A percentile compares a stretch with the other conserved stretches of the same genome.
Evolutionary conservation across 495 filamentous ascomycete genomes (phyloP).

Genomic region (Trichocladium antarcticum): DNA sequence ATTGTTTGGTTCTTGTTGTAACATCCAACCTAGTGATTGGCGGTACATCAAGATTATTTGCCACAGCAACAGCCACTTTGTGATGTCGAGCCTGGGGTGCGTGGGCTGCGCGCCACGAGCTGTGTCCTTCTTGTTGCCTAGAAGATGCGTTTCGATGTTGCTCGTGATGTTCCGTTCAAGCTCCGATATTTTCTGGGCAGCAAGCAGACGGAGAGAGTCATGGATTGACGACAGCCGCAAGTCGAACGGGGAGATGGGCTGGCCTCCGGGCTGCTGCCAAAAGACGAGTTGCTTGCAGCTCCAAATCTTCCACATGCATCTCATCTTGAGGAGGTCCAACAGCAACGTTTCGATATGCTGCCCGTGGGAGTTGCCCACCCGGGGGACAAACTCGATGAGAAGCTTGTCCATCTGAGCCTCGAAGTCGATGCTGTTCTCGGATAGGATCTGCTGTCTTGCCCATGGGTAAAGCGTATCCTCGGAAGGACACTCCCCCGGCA

Average conservation of each 20-base stretch:
- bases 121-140: not conserved
- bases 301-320: constrained; percentile 20
- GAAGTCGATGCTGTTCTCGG: constrained; percentile 4
- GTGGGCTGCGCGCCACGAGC: not conserved
- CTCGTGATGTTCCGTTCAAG: constrained; percentile 13
- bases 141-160: constrained; percentile 8
- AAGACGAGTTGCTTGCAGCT: constrained; percentile 13
- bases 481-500: not conserved
- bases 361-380: not conserved
- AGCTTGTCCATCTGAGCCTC: constrained; percentile 14
- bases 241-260: not conserved
- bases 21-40: constrained; percentile 8
- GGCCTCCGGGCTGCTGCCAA: not conserved
- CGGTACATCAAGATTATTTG: constrained; percentile 22
- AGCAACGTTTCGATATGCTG: constrained; percentile 1
- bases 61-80: constrained; percentile 19
- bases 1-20: constrained; percentile 6
- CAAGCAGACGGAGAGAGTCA: constrained; percentile 10
- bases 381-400: constrained; percentile 6
- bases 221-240: constrained; percentile 6
- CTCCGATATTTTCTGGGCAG: constrained; percentile 15
- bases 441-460: constrained; percentile 6
- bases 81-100: constrained; percentile 2
- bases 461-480: constrained; percentile 4
- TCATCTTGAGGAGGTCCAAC: constrained; percentile 15